phyloP scores from a whole-genome alignment of 1,284 basidiomycete genomes.

The Bjerkandera adusta region DNA sequence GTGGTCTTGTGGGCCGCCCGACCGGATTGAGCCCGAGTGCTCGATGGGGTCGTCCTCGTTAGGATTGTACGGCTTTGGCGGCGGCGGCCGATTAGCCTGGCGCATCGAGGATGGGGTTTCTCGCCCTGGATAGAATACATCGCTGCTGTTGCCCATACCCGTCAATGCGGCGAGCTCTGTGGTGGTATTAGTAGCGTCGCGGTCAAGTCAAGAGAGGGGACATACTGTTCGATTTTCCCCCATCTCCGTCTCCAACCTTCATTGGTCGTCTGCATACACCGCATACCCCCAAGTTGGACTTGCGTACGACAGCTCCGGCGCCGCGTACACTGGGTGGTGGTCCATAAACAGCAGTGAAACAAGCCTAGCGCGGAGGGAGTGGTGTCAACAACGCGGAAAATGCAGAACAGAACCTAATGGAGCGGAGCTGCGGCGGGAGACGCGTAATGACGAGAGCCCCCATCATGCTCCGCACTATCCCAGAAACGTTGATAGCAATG shows the following conservation, averaged over 20 bases:
- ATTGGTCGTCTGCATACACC: slow-evolving; percentile 95
- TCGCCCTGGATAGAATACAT: slow-evolving; percentile 64
- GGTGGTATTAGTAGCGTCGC: slow-evolving; percentile 9
- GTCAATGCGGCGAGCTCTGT: slow-evolving; percentile 84
- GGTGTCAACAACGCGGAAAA: too few relatives aligned
- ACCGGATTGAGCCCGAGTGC: slow-evolving; percentile 49
- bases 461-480: too few relatives aligned
- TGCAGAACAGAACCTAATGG: too few relatives aligned
- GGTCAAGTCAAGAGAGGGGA: slow-evolving; percentile 20
- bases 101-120: slow-evolving; percentile 47
- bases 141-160: slow-evolving; percentile 73
- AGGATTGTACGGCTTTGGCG: slow-evolving; percentile 56
- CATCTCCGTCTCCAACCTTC: slow-evolving; percentile 84
- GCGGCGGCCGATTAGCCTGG: slow-evolving; percentile 36
- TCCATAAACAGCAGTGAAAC: slow-evolving; percentile 95
- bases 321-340: slow-evolving; percentile 66
- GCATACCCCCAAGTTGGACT: slow-evolving; percentile 88
- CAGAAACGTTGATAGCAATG: too few relatives aligned
- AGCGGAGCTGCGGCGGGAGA: too few relatives aligned
- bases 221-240: slow-evolving; percentile 85
- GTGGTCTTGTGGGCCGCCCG: slow-evolving; percentile 42
- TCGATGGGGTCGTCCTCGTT: slow-evolving; percentile 82
- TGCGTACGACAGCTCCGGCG: slow-evolving; percentile 52
- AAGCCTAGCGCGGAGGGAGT: slow-evolving; percentile 56
- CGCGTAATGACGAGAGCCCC: background rate